phyloP scores from a whole-genome alignment of 345 rosid species.

The Hevea brasiliensis region DNA sequence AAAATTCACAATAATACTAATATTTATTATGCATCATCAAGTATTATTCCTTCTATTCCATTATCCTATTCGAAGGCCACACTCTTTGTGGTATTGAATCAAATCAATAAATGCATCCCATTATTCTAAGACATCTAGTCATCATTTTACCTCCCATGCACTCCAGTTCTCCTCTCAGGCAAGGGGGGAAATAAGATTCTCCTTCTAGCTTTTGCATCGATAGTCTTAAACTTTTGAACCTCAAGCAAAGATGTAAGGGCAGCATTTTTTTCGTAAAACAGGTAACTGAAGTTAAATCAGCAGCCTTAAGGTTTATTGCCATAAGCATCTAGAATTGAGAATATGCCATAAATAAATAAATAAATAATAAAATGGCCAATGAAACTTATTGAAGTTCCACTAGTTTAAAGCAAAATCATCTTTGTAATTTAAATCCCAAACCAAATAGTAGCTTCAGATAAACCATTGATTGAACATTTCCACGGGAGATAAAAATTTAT shows the following conservation, averaged over 20 bases:
- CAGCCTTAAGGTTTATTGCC: neutral
- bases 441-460: neutral
- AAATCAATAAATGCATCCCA: neutral
- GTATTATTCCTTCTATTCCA: neutral
- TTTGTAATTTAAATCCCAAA: neutral
- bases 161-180: neutral
- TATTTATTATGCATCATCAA: neutral
- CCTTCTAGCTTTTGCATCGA: neutral
- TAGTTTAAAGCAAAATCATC: neutral
- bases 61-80: neutral
- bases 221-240: neutral
- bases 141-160: neutral
- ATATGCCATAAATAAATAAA: neutral
- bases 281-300: neutral
- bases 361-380: neutral
- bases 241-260: neutral
- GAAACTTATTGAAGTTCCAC: neutral
- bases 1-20: neutral
- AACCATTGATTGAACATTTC: neutral
- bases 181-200: neutral
- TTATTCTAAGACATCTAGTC: neutral
- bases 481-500: neutral
- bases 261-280: neutral
- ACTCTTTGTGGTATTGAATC: neutral
- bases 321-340: neutral